Base-by-base conservation (phyloP, 129 eudicot species). In the Calendula officinalis region DNA sequence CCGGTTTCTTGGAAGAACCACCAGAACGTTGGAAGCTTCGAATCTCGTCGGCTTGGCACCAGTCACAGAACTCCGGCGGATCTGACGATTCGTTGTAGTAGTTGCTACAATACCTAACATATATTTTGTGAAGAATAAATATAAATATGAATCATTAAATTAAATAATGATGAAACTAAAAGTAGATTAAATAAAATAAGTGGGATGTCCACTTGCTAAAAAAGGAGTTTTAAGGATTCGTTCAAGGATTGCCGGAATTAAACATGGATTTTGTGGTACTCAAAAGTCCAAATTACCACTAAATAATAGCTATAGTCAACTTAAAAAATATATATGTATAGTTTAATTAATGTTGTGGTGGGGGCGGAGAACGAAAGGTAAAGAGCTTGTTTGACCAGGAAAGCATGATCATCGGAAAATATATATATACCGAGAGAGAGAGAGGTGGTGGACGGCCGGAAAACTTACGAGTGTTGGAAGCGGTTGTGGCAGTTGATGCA, bases 61-160 rank as follows among this genome's bases (percentile, higher is more conserved):
- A 89, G 51, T 89, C 94, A 45, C 96, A 89, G 5, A 78, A 43
- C 54, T 74, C 80, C 8, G 75, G 81, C 16, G 69, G 65, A 63
- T 71, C 81, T 2, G 86, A 67, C 61, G 77, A 67, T 77, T 86
- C 83, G 57, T 66, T 70, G 68, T 82, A 82, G 72, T 89, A 85
- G 87, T 78, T 89, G 87, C 96, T 89, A 63, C 96, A 89, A 56
- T 89, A 89, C 80, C 96, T 71, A 71, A 35, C 53, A 49, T 41
- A 4, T 67, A 46, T 3, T 63, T 63, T 83, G 66, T 22, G 11
- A 42, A 34, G 8, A 32, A 5, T 14, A 68, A 33, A 56, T 5
- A 10, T 13, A 6, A 36, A 49, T 22, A 37, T 27, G 4, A 55
- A 53, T 38, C 5, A 45, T 35, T 38, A 8, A 22, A 49, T 32